phyloP scores from a whole-genome alignment of 192 early-diverging fungal genomes.

The Podila verticillata region DNA sequence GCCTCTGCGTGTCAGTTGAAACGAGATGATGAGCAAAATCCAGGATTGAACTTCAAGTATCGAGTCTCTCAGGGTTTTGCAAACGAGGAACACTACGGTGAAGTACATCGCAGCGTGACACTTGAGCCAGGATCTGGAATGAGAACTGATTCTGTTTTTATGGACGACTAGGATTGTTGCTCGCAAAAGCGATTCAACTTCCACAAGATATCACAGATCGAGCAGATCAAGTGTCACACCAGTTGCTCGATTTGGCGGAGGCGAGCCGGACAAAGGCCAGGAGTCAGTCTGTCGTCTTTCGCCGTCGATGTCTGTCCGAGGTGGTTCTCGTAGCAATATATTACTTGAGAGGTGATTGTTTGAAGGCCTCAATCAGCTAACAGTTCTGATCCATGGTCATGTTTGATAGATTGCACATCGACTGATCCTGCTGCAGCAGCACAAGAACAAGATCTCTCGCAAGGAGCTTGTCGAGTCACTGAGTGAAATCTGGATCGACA shows the following conservation, averaged over 20 bases:
- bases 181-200: constrained; percentile 53
- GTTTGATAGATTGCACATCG: constrained; percentile 24
- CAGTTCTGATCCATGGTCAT: not conserved
- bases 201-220: constrained; percentile 31
- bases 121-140: not conserved
- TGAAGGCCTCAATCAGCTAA: not conserved
- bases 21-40: constrained; percentile 5
- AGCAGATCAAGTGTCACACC: constrained; percentile 46
- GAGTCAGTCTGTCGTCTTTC: constrained; percentile 22
- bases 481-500: constrained; percentile 10
- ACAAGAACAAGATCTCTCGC: not conserved
- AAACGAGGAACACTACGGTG: constrained; percentile 58
- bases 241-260: constrained; percentile 41
- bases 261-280: constrained; percentile 14
- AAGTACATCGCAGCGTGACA: not conserved
- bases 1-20: constrained; percentile 2
- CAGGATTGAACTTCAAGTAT: constrained; percentile 57
- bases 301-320: constrained; percentile 14
- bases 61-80: constrained; percentile 56
- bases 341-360: not conserved
- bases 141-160: not conserved
- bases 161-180: constrained; percentile 47
- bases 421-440: constrained; percentile 11
- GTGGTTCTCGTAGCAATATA: not conserved
- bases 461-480: constrained; percentile 1